Base-by-base conservation (phyloP, 805 yeast genomes). In the Saccharomycodes ludwigii region DNA sequence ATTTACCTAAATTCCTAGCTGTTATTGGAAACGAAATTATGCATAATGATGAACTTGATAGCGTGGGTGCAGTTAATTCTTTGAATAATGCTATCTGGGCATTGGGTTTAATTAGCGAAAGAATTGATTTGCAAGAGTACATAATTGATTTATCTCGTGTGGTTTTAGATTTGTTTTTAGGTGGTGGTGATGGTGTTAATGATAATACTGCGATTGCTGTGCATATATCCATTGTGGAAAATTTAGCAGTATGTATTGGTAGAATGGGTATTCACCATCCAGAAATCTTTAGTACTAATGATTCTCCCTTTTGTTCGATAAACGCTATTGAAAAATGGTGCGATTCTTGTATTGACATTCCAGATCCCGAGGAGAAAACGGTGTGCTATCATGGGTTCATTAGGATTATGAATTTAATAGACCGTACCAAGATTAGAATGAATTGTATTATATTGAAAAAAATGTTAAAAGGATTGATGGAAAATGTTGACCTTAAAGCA, bases 201-300 rank as follows among this genome's bases (percentile, higher is more conserved):
- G 39, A 48, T 6, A 43, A 44, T 7, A 43, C 49, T 5, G 38
- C 41, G 18, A 42, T 44, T 21, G 41, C 44, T 28, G 40, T 47
- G 3, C 52, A 50, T 27, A 32, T 38, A n/a, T 38, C 85, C 0
- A 78, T 86, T 4, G 48, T 78, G 40, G 96, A 86, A 49, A 91
- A 91, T 52, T 74, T 86, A 1, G 91, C 94, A 13, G 81, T 86
- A 31, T 77, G 96, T 21, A 62, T 88, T 31, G 97, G 97, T 11
- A 67, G 96, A 42, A 59, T 91, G 45, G 94, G 94, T 2, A 50
- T 75, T 14, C 59, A 66, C 34, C 63, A 65, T 36, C 75, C 88
- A 2, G 72, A 69, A 15, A 63, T 66, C 22, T 59, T 77, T 27
- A 68, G 79, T 1, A 68, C 73, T 1, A 73, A 50, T 4, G 27